phyloP scores from a whole-genome alignment of 1,284 basidiomycete genomes.

The Coniferiporia weirii region DNA sequence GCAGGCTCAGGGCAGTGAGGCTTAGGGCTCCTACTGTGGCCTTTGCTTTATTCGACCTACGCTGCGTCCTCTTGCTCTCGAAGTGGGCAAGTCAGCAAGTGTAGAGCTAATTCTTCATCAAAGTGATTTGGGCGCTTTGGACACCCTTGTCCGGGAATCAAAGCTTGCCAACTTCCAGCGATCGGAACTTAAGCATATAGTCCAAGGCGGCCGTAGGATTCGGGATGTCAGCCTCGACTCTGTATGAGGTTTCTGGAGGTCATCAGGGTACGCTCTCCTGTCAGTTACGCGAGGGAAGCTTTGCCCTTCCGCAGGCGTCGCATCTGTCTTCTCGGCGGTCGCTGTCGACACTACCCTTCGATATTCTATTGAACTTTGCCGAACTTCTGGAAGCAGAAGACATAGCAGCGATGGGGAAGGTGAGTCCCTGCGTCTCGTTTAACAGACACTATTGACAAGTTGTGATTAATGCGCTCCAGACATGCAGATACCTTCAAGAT shows the following conservation, averaged over 20 bases:
- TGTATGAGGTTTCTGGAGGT: conserved; percentile 1
- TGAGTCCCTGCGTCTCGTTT: neutral
- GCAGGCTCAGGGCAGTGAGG: too few species aligned
- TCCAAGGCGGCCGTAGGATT: neutral
- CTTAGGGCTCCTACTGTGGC: neutral
- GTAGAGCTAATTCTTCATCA: neutral
- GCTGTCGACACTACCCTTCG: conserved; percentile 10
- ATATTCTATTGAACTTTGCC: conserved; percentile 12
- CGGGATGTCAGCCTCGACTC: conserved; percentile 1
- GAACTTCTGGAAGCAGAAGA: conserved; percentile 13
- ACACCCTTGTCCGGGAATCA: too few species aligned
- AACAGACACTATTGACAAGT: neutral
- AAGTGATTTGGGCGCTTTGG: neutral
- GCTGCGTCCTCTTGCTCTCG: neutral
- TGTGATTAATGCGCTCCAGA: conserved; percentile 32
- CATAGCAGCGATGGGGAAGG: conserved; percentile 1
- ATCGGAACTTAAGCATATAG: too few species aligned
- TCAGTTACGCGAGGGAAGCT: conserved; percentile 5
- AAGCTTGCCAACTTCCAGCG: too few species aligned
- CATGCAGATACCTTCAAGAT: conserved; percentile 52
- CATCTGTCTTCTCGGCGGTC: neutral
- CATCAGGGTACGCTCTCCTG: neutral
- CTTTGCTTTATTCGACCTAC: neutral
- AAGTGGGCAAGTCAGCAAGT: neutral
- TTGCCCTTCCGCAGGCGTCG: neutral